Percentiles rank a stretch among this genome's conserved stretches.
These are phyloP conservation scores for Parastagonospora avenae DNA, from an alignment of 2,329 filamentous ascomycete species.

Conservation along the genomic window DNA sequence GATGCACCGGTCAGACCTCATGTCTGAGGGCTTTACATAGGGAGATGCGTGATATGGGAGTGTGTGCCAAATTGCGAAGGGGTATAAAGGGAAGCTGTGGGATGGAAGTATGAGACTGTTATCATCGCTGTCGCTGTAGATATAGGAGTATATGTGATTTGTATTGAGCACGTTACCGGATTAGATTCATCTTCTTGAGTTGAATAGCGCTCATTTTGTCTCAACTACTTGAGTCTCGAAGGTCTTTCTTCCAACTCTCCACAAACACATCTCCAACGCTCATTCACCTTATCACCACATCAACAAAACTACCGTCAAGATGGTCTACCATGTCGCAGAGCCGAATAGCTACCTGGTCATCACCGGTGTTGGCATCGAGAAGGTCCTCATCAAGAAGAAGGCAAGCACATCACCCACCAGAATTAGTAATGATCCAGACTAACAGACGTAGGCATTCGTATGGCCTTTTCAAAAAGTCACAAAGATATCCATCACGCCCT, in stretches of 20 bases:
- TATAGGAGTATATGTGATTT: not conserved
- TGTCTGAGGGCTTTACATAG: not conserved
- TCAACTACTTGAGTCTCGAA: not conserved
- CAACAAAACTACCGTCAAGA: conserved; percentile 16
- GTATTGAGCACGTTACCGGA: not conserved
- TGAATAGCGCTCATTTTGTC: not conserved
- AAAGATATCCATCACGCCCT: conserved; percentile 67
- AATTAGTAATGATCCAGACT: conserved; percentile 51
- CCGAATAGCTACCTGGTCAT: conserved; percentile 87
- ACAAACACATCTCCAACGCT: not conserved
- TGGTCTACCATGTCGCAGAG: conserved; percentile 69
- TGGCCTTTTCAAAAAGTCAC: conserved; percentile 48
- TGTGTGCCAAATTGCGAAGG: not conserved
- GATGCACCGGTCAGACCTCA: conserved; percentile 8
- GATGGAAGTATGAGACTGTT: not conserved
- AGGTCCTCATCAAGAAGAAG: conserved; percentile 79
- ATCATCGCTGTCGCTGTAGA: not conserved
- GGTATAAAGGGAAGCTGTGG: conserved; percentile 6
- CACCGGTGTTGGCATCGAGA: conserved; percentile 76
- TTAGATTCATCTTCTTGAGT: not conserved
- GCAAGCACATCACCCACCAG: conserved; percentile 38
- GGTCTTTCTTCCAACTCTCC: not conserved
- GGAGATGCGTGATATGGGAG: not conserved
- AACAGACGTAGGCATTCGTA: conserved; percentile 36
- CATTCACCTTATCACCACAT: not conserved